A percentile compares a stretch with the other conserved stretches of the same genome.
phyloP scores from a whole-genome alignment of 495 filamentous ascomycete species.

The Schizothecium vesticola region DNA sequence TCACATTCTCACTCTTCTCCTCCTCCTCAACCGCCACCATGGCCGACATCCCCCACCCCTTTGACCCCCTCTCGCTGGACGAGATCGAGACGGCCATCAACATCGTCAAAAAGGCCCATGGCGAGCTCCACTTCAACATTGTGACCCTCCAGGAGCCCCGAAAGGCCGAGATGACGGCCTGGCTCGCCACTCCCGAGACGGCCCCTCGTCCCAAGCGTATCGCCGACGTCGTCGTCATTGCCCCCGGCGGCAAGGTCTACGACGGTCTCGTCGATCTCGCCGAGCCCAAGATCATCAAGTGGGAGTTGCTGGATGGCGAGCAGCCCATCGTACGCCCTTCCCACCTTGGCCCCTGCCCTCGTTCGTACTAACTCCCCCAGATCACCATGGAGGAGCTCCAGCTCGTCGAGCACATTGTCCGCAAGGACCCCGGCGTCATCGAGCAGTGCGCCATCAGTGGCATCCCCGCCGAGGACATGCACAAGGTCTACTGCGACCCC shows the following conservation, averaged over 20 bases:
- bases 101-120: conserved; percentile 66
- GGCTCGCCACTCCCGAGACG: conserved; percentile 61
- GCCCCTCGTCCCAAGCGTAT: conserved; percentile 61
- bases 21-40: conserved; percentile 12
- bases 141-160: conserved; percentile 83
- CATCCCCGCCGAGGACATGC: conserved; percentile 81
- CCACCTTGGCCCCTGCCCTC: neutral
- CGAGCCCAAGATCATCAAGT: conserved; percentile 63
- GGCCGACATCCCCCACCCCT: conserved; percentile 55
- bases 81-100: conserved; percentile 76
- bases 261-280: conserved; percentile 79
- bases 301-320: conserved; percentile 72
- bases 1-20: neutral
- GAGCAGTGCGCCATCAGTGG: conserved; percentile 86
- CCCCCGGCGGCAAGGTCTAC: conserved; percentile 70
- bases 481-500: conserved; percentile 83
- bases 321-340: conserved; percentile 64
- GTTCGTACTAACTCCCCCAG: conserved; percentile 32
- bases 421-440: conserved; percentile 82
- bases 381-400: conserved; percentile 95
- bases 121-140: conserved; percentile 76
- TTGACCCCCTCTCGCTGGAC: conserved; percentile 71
- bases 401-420: conserved; percentile 73
- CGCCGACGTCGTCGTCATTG: conserved; percentile 86
- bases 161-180: conserved; percentile 81